A percentile compares a stretch with the other conserved stretches of the same genome.
These are phyloP conservation scores for Penicillium parvum DNA, from an alignment of 495 filamentous ascomycete species.

Conservation along the genomic window DNA sequence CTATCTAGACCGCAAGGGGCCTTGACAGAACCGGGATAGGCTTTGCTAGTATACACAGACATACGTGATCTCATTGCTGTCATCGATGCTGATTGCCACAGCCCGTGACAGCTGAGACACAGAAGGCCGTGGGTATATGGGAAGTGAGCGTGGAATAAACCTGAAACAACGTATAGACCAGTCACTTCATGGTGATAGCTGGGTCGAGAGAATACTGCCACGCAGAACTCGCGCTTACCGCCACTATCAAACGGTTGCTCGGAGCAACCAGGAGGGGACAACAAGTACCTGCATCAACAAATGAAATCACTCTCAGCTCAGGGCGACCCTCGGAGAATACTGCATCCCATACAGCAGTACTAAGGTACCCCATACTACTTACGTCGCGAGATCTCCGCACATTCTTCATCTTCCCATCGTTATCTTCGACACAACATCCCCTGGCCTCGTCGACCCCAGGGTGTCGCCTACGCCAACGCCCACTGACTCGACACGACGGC, in stretches of 20 bases:
- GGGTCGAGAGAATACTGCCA: conserved; percentile 6
- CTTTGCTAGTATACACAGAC: background rate
- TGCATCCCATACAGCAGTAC: conserved; percentile 27
- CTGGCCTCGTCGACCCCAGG: conserved; percentile 18
- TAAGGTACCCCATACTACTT: conserved; percentile 28
- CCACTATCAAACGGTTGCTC: conserved; percentile 28
- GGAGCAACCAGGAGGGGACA: conserved; percentile 34
- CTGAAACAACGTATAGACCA: conserved; percentile 5
- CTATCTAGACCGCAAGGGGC: background rate
- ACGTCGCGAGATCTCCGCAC: conserved; percentile 23
- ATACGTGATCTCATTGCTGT: background rate
- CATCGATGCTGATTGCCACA: background rate
- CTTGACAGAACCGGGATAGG: background rate
- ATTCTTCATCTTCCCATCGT: conserved; percentile 25
- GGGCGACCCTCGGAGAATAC: conserved; percentile 29
- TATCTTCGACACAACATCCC: conserved; percentile 16
- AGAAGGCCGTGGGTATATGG: too few relatives aligned
- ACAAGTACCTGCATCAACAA: conserved; percentile 36
- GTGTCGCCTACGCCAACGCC: conserved; percentile 23
- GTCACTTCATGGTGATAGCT: background rate
- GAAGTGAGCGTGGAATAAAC: conserved; percentile 1
- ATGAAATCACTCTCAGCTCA: conserved; percentile 22
- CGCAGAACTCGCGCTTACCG: background rate
- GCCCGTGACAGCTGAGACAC: conserved; percentile 1
- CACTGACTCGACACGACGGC: conserved; percentile 20